Conservation (phyloP, 73 alveolate genomes). For the Uronychia setigera region DNA sequence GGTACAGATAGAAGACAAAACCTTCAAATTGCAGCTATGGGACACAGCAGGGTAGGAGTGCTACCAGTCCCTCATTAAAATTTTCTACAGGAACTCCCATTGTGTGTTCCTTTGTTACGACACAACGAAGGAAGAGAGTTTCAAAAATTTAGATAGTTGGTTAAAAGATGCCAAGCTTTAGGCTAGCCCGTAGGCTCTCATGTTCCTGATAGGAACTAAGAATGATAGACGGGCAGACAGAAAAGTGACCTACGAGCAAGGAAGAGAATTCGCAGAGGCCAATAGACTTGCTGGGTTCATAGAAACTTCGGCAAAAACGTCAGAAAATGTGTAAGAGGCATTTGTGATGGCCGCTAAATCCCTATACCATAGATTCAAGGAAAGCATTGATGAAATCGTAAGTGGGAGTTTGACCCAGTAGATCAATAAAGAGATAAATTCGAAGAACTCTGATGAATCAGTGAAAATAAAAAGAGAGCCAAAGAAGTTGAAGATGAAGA, state of each 20-base stretch:
- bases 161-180: conserved; percentile 81
- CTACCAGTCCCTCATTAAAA: conserved; percentile 83
- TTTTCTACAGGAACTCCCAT: conserved; percentile 90
- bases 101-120: conserved; percentile 84
- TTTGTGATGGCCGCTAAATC: conserved; percentile 55
- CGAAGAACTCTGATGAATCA: too few species aligned
- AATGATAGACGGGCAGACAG: conserved; percentile 64
- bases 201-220: conserved; percentile 85
- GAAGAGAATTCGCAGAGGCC: conserved; percentile 13
- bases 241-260: conserved; percentile 50
- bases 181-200: conserved; percentile 75
- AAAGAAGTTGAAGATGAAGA: background rate
- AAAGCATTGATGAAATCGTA: background rate
- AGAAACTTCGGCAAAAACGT: conserved; percentile 79
- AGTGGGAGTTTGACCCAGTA: too few species aligned
- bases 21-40: conserved; percentile 86
- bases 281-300: conserved; percentile 16
- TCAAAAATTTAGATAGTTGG: conserved; percentile 71
- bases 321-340: conserved; percentile 73
- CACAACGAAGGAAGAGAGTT: conserved; percentile 76
- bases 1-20: conserved; percentile 73
- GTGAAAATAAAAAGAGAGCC: too few species aligned
- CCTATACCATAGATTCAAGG: conserved; percentile 20
- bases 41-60: conserved; percentile 95
- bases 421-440: too few species aligned